phyloP scores from a whole-genome alignment of 2,329 filamentous ascomycete species.

The Paraconiothyrium brasiliense region DNA sequence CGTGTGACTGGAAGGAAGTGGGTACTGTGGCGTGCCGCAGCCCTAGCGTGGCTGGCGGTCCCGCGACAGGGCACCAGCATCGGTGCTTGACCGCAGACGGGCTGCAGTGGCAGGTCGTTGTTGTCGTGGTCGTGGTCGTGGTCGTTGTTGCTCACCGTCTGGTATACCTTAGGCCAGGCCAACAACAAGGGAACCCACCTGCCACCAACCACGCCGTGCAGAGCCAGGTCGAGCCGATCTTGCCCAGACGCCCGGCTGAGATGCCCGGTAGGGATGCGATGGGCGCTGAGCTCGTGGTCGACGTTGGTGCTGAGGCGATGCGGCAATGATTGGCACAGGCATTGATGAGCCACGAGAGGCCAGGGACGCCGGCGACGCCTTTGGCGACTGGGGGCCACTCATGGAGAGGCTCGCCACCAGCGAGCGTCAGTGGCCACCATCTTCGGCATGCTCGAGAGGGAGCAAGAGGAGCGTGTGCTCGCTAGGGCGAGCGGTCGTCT shows the following conservation, averaged over 20 bases:
- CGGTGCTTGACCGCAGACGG: conserved; percentile 22
- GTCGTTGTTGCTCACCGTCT: conserved; percentile 3
- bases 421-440: conserved; percentile 9
- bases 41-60: conserved; percentile 40
- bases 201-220: conserved; percentile 1
- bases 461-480: background rate
- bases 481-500: background rate
- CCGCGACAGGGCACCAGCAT: conserved; percentile 18
- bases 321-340: conserved; percentile 27
- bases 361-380: conserved; percentile 7
- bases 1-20: conserved; percentile 7
- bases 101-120: conserved; percentile 18
- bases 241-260: conserved; percentile 15
- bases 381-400: background rate
- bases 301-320: background rate
- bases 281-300: conserved; percentile 9
- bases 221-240: conserved; percentile 20
- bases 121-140: conserved; percentile 7
- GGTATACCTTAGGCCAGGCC: background rate
- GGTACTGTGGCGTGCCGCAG: background rate
- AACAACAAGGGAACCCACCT: background rate
- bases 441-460: background rate
- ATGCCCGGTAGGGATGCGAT: conserved; percentile 12
- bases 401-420: conserved; percentile 2
- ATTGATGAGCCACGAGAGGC: conserved; percentile 19